Percentiles rank a stretch among this genome's conserved stretches.
Conservation (phyloP, 306 rosid species). For the Pachyrhizus erosus region DNA sequence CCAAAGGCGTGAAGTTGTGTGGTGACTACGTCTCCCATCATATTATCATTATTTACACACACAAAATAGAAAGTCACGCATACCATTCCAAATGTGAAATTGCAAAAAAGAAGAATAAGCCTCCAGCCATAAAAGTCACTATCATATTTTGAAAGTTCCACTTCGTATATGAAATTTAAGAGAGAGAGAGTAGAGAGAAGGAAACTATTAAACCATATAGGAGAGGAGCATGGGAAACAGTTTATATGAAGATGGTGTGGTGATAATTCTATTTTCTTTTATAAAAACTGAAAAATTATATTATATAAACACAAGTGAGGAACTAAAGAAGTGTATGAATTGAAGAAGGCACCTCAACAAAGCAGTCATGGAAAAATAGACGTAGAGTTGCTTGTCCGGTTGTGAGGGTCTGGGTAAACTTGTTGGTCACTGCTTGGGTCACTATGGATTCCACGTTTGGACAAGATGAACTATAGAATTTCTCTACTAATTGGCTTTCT, state of each 20-base stretch:
- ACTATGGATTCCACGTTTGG: constrained; percentile 75
- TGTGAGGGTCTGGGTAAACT: constrained; percentile 55
- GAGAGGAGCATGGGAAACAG: background rate
- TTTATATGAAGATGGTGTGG: background rate
- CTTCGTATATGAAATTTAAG: background rate
- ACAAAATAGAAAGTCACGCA: constrained; percentile 9
- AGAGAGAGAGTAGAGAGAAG: background rate
- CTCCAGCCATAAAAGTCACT: constrained; percentile 24
- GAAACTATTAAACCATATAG: background rate
- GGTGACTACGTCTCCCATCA: background rate
- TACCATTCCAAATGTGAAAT: background rate
- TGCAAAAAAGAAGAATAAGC: constrained; percentile 18
- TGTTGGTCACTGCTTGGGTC: constrained; percentile 64
- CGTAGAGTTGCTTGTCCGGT: constrained; percentile 82
- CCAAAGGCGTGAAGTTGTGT: background rate
- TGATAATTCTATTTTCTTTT: too few species aligned
- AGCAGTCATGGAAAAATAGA: constrained; percentile 86
- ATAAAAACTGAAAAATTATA: background rate
- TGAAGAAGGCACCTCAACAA: constrained; percentile 64
- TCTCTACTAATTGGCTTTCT: constrained; percentile 59
- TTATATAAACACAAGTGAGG: background rate
- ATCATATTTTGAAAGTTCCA: background rate
- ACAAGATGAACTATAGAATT: constrained; percentile 66
- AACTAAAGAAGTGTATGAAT: background rate
- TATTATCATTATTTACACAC: background rate